Evolutionary conservation across 1,284 basidiomycete species (phyloP), one percentile per base, ranked within the genome.

Genomic region (Leccinum angustisporum): DNA sequence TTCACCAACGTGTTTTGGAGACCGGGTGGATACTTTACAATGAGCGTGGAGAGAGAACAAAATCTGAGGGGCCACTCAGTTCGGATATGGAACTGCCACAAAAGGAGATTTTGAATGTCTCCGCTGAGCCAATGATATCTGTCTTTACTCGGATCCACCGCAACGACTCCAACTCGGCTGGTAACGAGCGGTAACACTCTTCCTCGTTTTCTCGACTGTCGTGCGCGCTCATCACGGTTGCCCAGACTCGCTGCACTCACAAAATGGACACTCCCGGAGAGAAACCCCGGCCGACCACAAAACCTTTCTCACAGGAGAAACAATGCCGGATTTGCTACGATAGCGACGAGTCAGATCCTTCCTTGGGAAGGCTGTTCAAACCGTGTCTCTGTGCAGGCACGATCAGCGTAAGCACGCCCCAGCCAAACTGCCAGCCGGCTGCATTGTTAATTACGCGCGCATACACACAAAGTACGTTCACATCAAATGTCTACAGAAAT

Each of bases 291-390:
- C 1, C 65, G n/a, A 30, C 55, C 27, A 11, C 65, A n/a, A 40
- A 27, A 21, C 43, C 60, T 21, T 14, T 33, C 21, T 40, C 51
- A 40, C 75, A 78, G 5, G 77, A 78, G 62, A 88, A 83, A 67
- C 88, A 89, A 69, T 92, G 90, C 69, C 83, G 90, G 56, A 92
- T 92, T 62, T 92, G 90, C 70, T 77, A 90, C 52, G 90, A 90
- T 60, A 84, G 86, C n/a, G 68, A 77, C 18, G 76, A 78, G 48
- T 70, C 70, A 4, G 87, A 89, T 68, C 75, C 71, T 5, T 80
- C 84, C 59, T 78, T 87, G 38, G 90, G 90, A 6, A 81, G 85
- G 60, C 82, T 92, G 62, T 90, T 92, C 66, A 83, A 86, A 40
- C 90, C 91, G 6, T 92, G 91, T 73, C 81, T 87, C 1, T 93